Percentiles rank a stretch among this genome's conserved stretches.
These are phyloP conservation scores for Naumovozyma castellii DNA, from an alignment of 805 yeast genomes.

Conservation along the genomic window DNA sequence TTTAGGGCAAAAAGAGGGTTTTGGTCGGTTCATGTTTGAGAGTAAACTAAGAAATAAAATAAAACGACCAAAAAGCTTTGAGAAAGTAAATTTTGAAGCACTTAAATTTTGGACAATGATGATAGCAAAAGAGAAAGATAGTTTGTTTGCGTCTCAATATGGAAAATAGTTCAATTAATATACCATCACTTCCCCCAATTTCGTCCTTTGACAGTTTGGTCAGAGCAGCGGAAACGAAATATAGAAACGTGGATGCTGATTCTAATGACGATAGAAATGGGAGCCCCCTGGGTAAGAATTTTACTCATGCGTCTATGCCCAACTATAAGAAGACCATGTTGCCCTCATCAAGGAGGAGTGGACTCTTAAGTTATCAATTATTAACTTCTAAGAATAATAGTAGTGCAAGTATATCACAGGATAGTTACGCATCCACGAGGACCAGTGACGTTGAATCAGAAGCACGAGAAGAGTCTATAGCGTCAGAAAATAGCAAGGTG, in stretches of 20 bases:
- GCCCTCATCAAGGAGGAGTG: background rate
- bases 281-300: background rate
- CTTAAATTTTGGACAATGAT: too few species aligned
- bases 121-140: too few species aligned
- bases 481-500: background rate
- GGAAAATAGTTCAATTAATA: background rate
- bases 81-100: too few species aligned
- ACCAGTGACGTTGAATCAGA: background rate
- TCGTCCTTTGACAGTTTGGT: constrained; percentile 26
- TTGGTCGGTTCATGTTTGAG: too few species aligned
- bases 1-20: too few species aligned
- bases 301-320: background rate
- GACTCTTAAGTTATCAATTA: constrained; percentile 1
- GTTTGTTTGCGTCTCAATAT: too few species aligned
- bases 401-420: background rate
- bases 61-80: too few species aligned
- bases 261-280: background rate
- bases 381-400: background rate
- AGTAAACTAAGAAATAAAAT: too few species aligned
- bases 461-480: background rate
- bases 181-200: constrained; percentile 20
- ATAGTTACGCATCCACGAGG: background rate
- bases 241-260: background rate
- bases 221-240: constrained; percentile 23
- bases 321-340: background rate